Evolutionary conservation across 306 rosid species (phyloP), one percentile per base, ranked within the genome.

Genomic region (Sindora glabra): DNA sequence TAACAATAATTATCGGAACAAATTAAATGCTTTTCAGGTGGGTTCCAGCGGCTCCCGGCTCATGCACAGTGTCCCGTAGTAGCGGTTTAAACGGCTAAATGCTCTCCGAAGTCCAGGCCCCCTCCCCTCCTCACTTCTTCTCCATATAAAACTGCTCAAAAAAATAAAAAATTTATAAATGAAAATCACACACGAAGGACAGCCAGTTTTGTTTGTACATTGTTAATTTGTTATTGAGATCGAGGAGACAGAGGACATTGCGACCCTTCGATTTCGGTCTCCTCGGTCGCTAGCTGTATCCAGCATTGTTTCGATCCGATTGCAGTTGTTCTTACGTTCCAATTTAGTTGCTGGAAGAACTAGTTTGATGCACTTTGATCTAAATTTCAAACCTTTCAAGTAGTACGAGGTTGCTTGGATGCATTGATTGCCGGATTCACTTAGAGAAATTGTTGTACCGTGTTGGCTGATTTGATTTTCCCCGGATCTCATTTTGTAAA

Each of bases 211-310:
- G 51, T 25, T 45, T 40, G 38, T 4, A 22, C 48, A 3, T 38
- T 9, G 10, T 21, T n/a, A n/a, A n/a, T n/a, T n/a, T n/a, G n/a
- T n/a, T 8, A 36, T 22, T 12, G 47, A 56, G 62, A 56, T 56
- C 62, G 36, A 56, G 59, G 59, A 52, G 62, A 56, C 49, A 23
- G 37, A 30, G 49, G 14, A 7, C n/a, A n/a, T n/a, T n/a, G n/a
- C n/a, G n/a, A n/a, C n/a, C 51, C 17, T 58, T 33, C 18, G 16
- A 19, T 58, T 58, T 58, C 23, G 49, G 21, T 23, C 49, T 56
- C 34, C 22, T 38, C 48, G 15, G 49, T 57, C 49, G 64, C 37
- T 2, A 23, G 25, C 48, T 56, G 48, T 38, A 22, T 7, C 22
- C 48, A 21, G 4, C 48, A 22, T 57, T 39, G 49, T 24, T 10